Evolutionary conservation across 225 moss, liverwort and hornwort genomes (phyloP), one percentile per base, ranked within the genome.

Genomic region (Polytrichum formosum): DNA sequence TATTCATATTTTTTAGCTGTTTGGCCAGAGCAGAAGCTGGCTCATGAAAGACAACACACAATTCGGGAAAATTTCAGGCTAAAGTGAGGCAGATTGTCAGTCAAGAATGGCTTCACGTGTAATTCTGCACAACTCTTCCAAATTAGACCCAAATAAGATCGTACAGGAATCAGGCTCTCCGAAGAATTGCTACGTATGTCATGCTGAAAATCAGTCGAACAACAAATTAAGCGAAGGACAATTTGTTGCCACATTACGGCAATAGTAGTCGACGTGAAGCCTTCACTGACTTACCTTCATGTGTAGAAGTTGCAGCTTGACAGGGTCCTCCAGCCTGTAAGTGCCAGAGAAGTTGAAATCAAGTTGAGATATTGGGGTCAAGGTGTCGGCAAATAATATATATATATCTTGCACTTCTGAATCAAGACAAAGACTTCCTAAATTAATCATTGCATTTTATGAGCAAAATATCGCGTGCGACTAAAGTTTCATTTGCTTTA

Each of bases 21-120:
- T 46, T 71, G 23, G 71, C 61, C 28, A 71, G 71, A 35, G 33
- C 58, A 33, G n/a, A 6, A 61, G 71, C 71, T 71, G 58, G 22
- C 13, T 10, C 69, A 56, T 30, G 18, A 30, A 69, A 56, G 28
- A 56, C 56, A 56, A 55, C n/a, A 27, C 16, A n/a, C 46, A 71
- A 67, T 31, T 7, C 31, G 31, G 31, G 31, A 1, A 35, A 35
- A 9, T 35, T 10, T 35, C 35, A 26, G 54, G 68, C 25, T 54
- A 54, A 25, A 68, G 28, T 31, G 10, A 68, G 26, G 54, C 16
- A 16, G 53, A 25, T 5, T 22, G 27, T 23, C 26, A 37, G 18
- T 28, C 55, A 56, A 68, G 55, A 55, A 68, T 10, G 33, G 13
- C 35, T 46, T 46, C 37, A 46, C 37, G 37, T 46, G 13, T 46